Percentiles rank a stretch among this genome's conserved stretches.
Evolutionary conservation across 1,284 basidiomycete genomes (phyloP).

Genomic region (Porogramme epimiltina): DNA sequence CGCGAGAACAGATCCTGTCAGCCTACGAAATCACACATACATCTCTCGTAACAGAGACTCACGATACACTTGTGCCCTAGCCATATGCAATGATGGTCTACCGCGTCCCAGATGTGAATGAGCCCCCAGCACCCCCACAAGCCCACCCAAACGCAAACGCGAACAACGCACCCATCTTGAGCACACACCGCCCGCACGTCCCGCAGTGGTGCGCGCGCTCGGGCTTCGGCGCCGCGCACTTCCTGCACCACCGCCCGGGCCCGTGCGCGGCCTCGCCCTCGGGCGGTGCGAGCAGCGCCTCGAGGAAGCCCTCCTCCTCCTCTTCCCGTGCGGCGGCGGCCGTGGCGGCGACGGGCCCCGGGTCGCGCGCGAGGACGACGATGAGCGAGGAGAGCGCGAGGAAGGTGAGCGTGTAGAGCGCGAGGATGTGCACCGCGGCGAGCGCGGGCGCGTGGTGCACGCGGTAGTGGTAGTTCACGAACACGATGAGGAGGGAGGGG

Average conservation of each 20-base stretch:
- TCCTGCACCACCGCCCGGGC: constrained; percentile 73
- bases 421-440: constrained; percentile 54
- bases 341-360: constrained; percentile 56
- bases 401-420: constrained; percentile 65
- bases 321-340: constrained; percentile 36
- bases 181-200: constrained; percentile 72
- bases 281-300: constrained; percentile 56
- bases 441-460: constrained; percentile 47
- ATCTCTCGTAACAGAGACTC: constrained; percentile 31
- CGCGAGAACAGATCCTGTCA: constrained; percentile 2
- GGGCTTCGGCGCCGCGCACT: constrained; percentile 79
- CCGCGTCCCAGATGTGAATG: constrained; percentile 12
- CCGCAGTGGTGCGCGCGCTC: constrained; percentile 77
- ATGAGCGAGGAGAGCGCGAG: constrained; percentile 71
- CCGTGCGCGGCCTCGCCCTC: constrained; percentile 47
- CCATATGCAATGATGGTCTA: constrained; percentile 93
- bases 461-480: constrained; percentile 65
- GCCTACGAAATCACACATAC: too few relatives aligned
- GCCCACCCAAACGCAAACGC: not conserved
- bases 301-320: constrained; percentile 55
- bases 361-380: constrained; percentile 70
- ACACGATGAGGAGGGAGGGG: constrained; percentile 67
- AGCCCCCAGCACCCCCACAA: constrained; percentile 16
- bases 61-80: constrained; percentile 79
- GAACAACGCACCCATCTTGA: constrained; percentile 76